Evolutionary conservation across 1,284 basidiomycete genomes (phyloP).

Genomic region (Tausonia pullulans): DNA sequence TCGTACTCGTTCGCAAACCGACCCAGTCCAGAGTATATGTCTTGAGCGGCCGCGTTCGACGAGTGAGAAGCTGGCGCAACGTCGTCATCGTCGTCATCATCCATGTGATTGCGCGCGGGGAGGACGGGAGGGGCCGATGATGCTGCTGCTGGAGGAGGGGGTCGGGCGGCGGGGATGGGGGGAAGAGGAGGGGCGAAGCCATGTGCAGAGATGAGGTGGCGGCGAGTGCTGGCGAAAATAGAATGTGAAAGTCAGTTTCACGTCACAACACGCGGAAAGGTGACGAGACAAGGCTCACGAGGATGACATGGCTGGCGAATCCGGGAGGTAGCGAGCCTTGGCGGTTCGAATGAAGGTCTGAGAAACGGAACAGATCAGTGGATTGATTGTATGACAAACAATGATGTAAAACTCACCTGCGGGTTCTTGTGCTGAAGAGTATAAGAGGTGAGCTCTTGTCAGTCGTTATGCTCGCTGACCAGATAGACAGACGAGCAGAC

Average conservation of each 20-base stretch:
- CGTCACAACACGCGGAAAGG: constrained; percentile 8
- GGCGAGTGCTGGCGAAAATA: constrained; percentile 21
- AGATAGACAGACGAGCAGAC: neutral
- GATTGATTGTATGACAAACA: neutral
- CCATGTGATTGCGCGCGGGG: constrained; percentile 16
- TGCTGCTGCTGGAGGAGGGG: constrained; percentile 4
- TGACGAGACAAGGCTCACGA: neutral
- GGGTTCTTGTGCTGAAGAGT: constrained; percentile 26
- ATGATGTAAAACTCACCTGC: constrained; percentile 20
- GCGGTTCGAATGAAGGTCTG: constrained; percentile 37
- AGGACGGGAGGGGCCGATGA: constrained; percentile 14
- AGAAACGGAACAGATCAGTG: neutral
- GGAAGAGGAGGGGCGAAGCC: constrained; percentile 20
- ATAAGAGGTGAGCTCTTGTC: neutral
- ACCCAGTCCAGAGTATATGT: constrained; percentile 32
- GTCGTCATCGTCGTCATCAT: constrained; percentile 10
- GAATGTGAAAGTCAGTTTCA: neutral
- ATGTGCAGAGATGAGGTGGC: constrained; percentile 31
- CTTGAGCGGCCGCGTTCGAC: neutral
- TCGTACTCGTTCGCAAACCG: constrained; percentile 27
- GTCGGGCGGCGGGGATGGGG: neutral
- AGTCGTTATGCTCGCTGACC: neutral
- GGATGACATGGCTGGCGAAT: constrained; percentile 13
- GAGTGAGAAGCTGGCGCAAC: neutral
- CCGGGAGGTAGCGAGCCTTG: constrained; percentile 29